Conservation (phyloP, 148 eudicot species). For the Gaultheria prostrata region DNA sequence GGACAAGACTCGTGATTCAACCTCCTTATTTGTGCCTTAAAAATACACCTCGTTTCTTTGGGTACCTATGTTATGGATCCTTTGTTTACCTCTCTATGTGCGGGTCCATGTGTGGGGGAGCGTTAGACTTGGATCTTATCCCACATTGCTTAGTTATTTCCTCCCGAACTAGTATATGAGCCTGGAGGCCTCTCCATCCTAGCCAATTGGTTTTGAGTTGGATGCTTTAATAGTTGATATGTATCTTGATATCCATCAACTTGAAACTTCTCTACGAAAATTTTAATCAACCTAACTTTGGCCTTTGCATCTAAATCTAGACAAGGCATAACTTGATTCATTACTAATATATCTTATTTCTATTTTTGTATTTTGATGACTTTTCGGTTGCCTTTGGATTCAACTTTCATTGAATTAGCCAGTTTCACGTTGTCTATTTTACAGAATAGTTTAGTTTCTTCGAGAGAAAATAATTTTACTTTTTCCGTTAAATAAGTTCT, state of each 20-base stretch:
- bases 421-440: neutral
- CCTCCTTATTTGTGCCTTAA: too few relatives aligned
- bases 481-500: neutral
- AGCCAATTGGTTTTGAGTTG: too few relatives aligned
- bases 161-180: too few relatives aligned
- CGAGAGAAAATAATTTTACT: neutral
- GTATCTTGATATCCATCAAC: neutral
- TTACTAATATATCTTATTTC: neutral
- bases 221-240: too few relatives aligned
- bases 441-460: conserved; percentile 5
- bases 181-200: too few relatives aligned
- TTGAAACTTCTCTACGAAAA: neutral
- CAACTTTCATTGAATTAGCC: neutral
- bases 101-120: too few relatives aligned
- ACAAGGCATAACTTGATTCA: neutral
- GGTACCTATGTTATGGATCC: too few relatives aligned
- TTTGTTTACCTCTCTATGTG: too few relatives aligned
- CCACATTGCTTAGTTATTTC: too few relatives aligned
- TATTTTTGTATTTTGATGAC: neutral
- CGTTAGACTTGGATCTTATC: too few relatives aligned
- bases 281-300: neutral
- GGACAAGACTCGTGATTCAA: too few relatives aligned
- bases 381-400: neutral
- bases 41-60: too few relatives aligned
- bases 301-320: neutral